Base-by-base conservation (phyloP, 345 rosid species). In the Eutrema yunnanense region DNA sequence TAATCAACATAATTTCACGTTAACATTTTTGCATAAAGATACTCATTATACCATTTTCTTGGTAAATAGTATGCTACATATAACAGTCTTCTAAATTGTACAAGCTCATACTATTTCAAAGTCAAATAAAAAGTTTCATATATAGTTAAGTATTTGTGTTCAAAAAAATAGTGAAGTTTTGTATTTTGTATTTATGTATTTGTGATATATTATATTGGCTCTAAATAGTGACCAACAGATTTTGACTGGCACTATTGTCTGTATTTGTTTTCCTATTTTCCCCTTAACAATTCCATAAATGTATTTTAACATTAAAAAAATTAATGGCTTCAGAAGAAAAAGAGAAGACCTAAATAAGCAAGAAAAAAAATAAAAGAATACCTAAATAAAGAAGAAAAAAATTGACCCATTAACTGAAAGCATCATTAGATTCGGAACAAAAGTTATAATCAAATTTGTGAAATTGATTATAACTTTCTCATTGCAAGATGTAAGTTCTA, bases 391-490 rank as follows among this genome's bases (percentile, higher is more conserved):
- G 1, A 19, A 51, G 13, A 6, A 33, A 0, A 7, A 53, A 12
- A 12, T 9, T 22, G 1, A 33, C 14, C 41, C 6, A 5, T 46
- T 1, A 52, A 11, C 36, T 11, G 11, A 26, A 36, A 52, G 9
- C 13, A 51, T 51, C 33, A 51, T 4, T 51, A 51, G 54, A 49
- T 49, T 50, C 8, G 9, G 9, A n/a, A 26, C 41, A 6, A 11
- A 41, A 2, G 9, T n/a, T 62, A 43, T 4, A 13, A 42, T 13
- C n/a, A 30, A 40, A 38, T 22, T 29, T 29, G 8, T 43, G 48
- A 19, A 48, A 33, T 16, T 63, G 29, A 43, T 55, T 36, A 71
- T 73, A 64, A 41, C 62, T 49, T 51, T 67, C 40, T 19, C 73
- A 11, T 32, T 33, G 61, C 46, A 74, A 74, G 61, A 50, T 46